Evolutionary conservation across 352 stramenopile species (phyloP), one percentile per base, ranked within the genome.

Genomic region (Phytophthora crassamura): DNA sequence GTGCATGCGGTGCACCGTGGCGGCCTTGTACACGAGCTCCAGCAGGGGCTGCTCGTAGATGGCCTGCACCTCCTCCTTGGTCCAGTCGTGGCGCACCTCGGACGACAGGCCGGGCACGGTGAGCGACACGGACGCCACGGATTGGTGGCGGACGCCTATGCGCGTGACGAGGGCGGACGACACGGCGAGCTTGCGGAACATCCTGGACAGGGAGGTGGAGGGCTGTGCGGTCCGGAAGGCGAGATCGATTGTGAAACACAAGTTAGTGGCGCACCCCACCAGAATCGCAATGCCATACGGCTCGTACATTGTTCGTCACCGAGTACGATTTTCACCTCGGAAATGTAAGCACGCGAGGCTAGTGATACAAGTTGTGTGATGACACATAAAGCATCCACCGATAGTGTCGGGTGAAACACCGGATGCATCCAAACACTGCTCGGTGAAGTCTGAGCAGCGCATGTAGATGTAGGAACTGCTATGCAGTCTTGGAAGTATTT

Each of bases 1-100:
- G 82, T 99, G 97, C 90, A 98, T 98, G 60, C 97, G 94, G 84
- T 99, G 97, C 32, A 99, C 93, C 2, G 92, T 98, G 5, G 93
- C 92, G 11, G 97, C 97, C 67, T 96, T 91, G 82, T 99, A 99
- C 75, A 99, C 91, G 45, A 99, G 89, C 79, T 99, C 97, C 49
- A 99, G 85, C 66, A 99, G 90, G 32, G 97, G 97, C 63, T 98
- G 84, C 56, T 97, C 74, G 71, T 96, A 99, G 50, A 99, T 94
- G 20, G 89, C 80, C 60, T 97, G 87, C 66, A 99, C 97, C 68
- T 99, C 95, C 18, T 94, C 82, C 60, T 96, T 96, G 20, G 92
- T 98, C 97, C 97, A 99, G 72, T 99, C 86, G 28, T 78, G 82
- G 43, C 85, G 85, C 30, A 92, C 64, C 43, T 94, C 78, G 39